Evolutionary conservation across 2,329 filamentous ascomycete genomes (phyloP).

Genomic region (Cordyceps pruinosa): DNA sequence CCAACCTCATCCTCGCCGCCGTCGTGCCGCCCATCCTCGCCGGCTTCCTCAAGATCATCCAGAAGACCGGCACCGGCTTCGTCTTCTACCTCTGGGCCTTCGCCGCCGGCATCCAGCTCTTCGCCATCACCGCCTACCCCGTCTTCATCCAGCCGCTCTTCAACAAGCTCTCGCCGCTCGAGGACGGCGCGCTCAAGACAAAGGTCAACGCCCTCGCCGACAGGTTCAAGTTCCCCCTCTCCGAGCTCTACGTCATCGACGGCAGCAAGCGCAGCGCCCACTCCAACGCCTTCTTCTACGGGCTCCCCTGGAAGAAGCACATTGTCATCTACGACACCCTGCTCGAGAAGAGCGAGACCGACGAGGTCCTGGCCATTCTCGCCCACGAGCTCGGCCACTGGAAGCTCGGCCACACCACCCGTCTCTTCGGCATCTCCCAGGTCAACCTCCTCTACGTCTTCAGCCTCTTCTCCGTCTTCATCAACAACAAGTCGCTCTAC

Average conservation of each 20-base stretch:
- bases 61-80: conserved; percentile 88
- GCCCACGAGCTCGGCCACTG: conserved; percentile 97
- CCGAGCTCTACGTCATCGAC: conserved; percentile 90
- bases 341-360: conserved; percentile 85
- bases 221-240: conserved; percentile 82
- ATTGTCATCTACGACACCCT: conserved; percentile 99
- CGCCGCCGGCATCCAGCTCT: conserved; percentile 79
- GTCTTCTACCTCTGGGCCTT: conserved; percentile 99
- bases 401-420: conserved; percentile 91
- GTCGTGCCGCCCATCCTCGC: conserved; percentile 84
- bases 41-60: conserved; percentile 87
- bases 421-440: conserved; percentile 79
- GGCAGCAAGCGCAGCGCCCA: conserved; percentile 82
- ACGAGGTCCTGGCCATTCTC: conserved; percentile 91
- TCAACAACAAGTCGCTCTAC: conserved; percentile 91
- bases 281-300: conserved; percentile 93
- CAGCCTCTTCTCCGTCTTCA: conserved; percentile 90
- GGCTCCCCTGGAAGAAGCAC: conserved; percentile 98
- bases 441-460: conserved; percentile 96
- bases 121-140: conserved; percentile 94
- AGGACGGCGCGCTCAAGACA: conserved; percentile 81
- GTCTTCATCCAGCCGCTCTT: conserved; percentile 91
- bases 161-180: conserved; percentile 93
- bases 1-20: conserved; percentile 70
- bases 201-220: conserved; percentile 78